Evolutionary conservation across 495 filamentous ascomycete species (phyloP), one percentile per base, ranked within the genome.

Genomic region (Neurospora sp.): DNA sequence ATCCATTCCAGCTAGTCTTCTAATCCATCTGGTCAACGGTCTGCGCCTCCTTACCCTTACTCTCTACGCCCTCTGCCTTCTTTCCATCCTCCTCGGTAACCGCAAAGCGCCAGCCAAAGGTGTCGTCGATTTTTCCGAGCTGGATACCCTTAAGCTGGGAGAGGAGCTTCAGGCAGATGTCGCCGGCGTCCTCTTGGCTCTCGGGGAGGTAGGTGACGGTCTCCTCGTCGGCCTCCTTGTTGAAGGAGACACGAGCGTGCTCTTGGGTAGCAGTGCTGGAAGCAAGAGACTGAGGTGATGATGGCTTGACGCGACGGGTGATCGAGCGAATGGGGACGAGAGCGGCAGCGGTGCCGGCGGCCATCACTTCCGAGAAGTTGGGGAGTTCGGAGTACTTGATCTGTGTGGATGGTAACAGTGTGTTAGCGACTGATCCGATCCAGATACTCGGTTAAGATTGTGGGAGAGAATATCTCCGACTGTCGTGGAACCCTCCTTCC

Each of bases 251-350:
- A 0, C 53, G 53, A 65, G 53, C 7, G 53, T 65, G 22, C 27
- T 65, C 53, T 1, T 65, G 22, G 61, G 27, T 77, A 14, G 69
- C 73, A 68, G 70, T 70, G 4, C 71, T 70, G 35, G 79, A 74
- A 12, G 77, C 76, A 27, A 82, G 81, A 37, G 78, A 82, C 20
- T 79, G 75, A 7, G 77, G 76, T 1, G 81, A 86, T 4, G 87
- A 88, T 27, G 53, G 0, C 53, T 65, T 65, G 53, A 80, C 70
- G 74, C 85, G 87, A 78, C 91, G 89, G 1, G 91, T 93, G 75
- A 99, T 97, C 69, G 91, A 94, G 70, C 90, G 89, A 78, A 99
- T 93, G 1, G 96, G 96, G 10, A 98, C 94, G 59, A 99, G 83
- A 1, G 93, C 92, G 0, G 95, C 96, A 5, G 96, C 96, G 1